Conservation (phyloP, 345 rosid species). For the Brassica incana region DNA sequence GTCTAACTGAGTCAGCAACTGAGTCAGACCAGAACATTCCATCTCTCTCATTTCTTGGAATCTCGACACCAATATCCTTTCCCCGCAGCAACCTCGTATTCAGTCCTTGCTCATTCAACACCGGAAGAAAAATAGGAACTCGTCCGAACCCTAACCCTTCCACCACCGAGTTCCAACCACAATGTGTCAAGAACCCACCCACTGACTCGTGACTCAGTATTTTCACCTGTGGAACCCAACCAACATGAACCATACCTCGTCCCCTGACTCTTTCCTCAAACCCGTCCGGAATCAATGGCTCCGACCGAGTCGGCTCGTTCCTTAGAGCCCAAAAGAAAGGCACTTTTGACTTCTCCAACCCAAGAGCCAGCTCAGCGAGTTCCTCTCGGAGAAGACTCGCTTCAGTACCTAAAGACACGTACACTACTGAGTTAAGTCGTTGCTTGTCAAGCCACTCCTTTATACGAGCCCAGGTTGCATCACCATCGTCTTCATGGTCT, state of each 20-base stretch:
- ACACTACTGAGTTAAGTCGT: conserved; percentile 42
- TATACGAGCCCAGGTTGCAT: conserved; percentile 34
- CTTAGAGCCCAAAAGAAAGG: conserved; percentile 54
- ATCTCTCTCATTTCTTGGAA: conserved; percentile 39
- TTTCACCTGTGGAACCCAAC: conserved; percentile 46
- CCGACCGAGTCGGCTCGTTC: conserved; percentile 24
- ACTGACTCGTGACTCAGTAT: conserved; percentile 46
- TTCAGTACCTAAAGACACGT: conserved; percentile 55
- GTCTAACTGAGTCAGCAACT: conserved; percentile 46
- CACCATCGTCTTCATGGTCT: neutral
- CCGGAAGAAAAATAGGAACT: conserved; percentile 42
- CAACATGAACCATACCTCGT: conserved; percentile 35
- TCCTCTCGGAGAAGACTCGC: conserved; percentile 38
- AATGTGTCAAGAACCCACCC: conserved; percentile 49
- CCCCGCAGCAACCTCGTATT: conserved; percentile 43
- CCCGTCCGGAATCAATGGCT: conserved; percentile 37
- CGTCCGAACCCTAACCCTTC: conserved; percentile 45
- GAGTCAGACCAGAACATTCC: conserved; percentile 44
- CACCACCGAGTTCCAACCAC: conserved; percentile 50
- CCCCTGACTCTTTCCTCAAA: conserved; percentile 35
- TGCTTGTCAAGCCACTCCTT: conserved; percentile 48
- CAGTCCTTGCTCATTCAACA: conserved; percentile 49
- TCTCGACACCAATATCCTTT: conserved; percentile 44
- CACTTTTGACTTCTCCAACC: conserved; percentile 46
- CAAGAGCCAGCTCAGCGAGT: conserved; percentile 43